Percentiles rank a stretch among this genome's conserved stretches.
phyloP scores from a whole-genome alignment of 2,329 filamentous ascomycete species.

The Esteya vermicola region DNA sequence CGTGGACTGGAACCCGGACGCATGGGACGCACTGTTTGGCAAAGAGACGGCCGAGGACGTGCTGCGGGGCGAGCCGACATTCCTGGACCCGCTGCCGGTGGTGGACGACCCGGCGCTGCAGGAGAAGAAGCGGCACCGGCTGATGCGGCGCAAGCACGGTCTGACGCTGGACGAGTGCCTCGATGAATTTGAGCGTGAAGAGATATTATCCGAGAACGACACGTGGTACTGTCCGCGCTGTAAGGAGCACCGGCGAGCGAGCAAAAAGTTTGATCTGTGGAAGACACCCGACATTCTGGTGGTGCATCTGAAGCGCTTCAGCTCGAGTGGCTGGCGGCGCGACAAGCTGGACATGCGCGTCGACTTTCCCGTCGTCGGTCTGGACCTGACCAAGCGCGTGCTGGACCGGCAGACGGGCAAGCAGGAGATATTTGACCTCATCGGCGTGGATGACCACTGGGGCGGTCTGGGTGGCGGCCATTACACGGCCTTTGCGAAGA shows the following conservation, averaged over 20 bases:
- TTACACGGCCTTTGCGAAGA: slow-evolving; percentile 89
- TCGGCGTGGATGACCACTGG: slow-evolving; percentile 92
- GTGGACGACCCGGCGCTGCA: slow-evolving; percentile 47
- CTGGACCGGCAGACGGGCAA: slow-evolving; percentile 70
- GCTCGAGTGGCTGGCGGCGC: slow-evolving; percentile 63
- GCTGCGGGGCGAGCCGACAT: slow-evolving; percentile 46
- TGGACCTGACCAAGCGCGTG: slow-evolving; percentile 71
- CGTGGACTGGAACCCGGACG: slow-evolving; percentile 67
- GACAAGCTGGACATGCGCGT: slow-evolving; percentile 88
- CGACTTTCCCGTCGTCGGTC: slow-evolving; percentile 77
- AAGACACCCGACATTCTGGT: slow-evolving; percentile 90
- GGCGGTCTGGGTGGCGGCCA: slow-evolving; percentile 88
- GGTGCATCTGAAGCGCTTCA: slow-evolving; percentile 91
- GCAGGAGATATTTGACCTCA: slow-evolving; percentile 76
- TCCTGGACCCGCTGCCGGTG: slow-evolving; percentile 31
- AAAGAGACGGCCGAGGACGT: slow-evolving; percentile 26
- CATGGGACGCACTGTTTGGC: slow-evolving; percentile 58
- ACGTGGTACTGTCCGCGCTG: slow-evolving; percentile 96
- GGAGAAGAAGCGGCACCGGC: slow-evolving; percentile 47
- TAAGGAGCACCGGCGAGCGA: slow-evolving; percentile 83
- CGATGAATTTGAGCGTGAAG: slow-evolving; percentile 85
- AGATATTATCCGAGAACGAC: slow-evolving; percentile 87
- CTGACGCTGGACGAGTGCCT: slow-evolving; percentile 82
- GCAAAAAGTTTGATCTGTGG: slow-evolving; percentile 96
- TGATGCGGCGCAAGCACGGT: slow-evolving; percentile 55